Base-by-base conservation (phyloP, 2,329 filamentous ascomycete genomes). In the Aspergillus spinulosporus region DNA sequence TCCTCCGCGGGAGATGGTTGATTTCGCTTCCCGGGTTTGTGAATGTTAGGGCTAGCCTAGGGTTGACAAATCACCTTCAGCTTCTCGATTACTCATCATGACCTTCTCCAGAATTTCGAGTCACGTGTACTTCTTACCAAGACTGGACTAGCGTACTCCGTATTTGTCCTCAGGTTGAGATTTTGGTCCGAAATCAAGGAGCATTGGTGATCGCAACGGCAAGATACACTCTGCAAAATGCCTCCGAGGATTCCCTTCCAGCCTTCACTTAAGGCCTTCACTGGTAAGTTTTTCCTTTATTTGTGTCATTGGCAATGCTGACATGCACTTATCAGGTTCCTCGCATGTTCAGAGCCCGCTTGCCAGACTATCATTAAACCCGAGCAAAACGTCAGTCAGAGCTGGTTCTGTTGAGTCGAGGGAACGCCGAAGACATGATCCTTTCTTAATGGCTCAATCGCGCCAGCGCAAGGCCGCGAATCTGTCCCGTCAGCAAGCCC, bases 401-500 rank as follows among this genome's bases (percentile, higher is more conserved):
- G 87, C 88, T 49, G 84, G 87, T 21, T 84, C 85, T 39, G 76
- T 77, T 50, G 80, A 84, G 63, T 83, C 89, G 63, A 84, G 84
- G 75, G 86, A 86, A 71, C 82, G 84, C 58, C 81, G 83, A 60
- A 83, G 83, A 58, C 86, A 88, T 69, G 91, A 97, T 66, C 92
- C 92, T 0, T 97, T 95, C 71, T 82, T 87, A 58, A 84, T 88
- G 74, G 88, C 88, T 2, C 90, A 95, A 74, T 87, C 90, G 32
- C 84, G 88, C 67, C 90, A 92, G 71, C 87, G 90, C 60, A 96
- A 93, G 74, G 85, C 88, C 8, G 90, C 88, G 63, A 96, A 96
- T 70, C 72, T 93, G 45, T 84, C 88, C 68, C 86, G 90, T 50
- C 90, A 88, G 67, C 80, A 84, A 60, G 85, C 86, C 60, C 82